Conservation (phyloP, 2,329 filamentous ascomycete genomes). For the Fusarium protoensiforme region DNA sequence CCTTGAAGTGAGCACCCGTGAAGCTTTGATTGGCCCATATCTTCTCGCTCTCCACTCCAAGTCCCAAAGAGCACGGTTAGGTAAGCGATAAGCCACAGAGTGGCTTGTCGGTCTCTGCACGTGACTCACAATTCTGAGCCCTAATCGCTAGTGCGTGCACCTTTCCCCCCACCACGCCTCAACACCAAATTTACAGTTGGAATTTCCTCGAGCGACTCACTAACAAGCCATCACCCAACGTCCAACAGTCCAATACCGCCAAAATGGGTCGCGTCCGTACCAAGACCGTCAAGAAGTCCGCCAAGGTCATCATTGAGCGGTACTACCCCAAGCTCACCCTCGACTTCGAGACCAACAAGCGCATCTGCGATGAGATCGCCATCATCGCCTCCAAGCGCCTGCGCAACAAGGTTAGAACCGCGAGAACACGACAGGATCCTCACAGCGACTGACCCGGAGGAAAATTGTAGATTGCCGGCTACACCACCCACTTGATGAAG, state of each 20-base stretch:
- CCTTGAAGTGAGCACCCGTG: not conserved
- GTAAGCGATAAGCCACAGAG: not conserved
- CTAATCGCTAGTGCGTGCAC: slow-evolving; percentile 40
- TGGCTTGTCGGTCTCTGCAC: slow-evolving; percentile 23
- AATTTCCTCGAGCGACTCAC: slow-evolving; percentile 43
- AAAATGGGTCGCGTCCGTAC: slow-evolving; percentile 78
- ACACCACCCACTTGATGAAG: slow-evolving; percentile 99
- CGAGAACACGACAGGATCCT: not conserved
- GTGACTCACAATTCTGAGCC: slow-evolving; percentile 40
- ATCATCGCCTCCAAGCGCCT: slow-evolving; percentile 99
- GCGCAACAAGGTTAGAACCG: slow-evolving; percentile 88
- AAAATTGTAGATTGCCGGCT: slow-evolving; percentile 83
- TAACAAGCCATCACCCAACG: slow-evolving; percentile 48
- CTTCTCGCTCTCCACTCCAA: not conserved
- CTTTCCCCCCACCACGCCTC: slow-evolving; percentile 28
- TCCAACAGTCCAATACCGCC: slow-evolving; percentile 60
- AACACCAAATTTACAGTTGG: slow-evolving; percentile 44
- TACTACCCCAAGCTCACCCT: slow-evolving; percentile 98
- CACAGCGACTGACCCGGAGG: slow-evolving; percentile 29
- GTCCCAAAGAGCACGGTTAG: not conserved
- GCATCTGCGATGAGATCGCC: slow-evolving; percentile 99
- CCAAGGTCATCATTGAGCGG: slow-evolving; percentile 99
- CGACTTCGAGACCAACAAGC: slow-evolving; percentile 99
- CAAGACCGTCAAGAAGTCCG: slow-evolving; percentile 79
- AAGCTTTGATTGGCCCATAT: not conserved